These are phyloP conservation scores for Paramecium pentaurelia DNA, from an alignment of 73 alveolate genomes.

Conservation along the genomic window DNA sequence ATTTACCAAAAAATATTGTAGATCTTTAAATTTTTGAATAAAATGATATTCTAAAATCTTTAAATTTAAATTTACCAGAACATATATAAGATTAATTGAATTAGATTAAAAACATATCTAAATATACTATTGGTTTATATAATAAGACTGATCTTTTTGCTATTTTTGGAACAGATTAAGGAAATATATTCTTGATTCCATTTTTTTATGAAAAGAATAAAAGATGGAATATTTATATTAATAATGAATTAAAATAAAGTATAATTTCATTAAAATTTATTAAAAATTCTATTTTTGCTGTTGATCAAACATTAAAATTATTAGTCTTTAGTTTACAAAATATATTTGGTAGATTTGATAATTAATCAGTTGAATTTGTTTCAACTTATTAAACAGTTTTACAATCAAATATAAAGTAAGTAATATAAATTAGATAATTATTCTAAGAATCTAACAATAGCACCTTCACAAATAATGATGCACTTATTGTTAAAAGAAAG, in stretches of 20 bases:
- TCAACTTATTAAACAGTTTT: slow-evolving; percentile 7
- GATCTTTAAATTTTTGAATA: background rate
- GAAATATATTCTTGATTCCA: background rate
- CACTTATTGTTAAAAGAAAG: background rate
- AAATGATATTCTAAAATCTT: background rate
- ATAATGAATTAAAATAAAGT: background rate
- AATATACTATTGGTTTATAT: background rate
- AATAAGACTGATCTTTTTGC: background rate
- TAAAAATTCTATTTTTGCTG: slow-evolving; percentile 32
- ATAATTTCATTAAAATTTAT: background rate
- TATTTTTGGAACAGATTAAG: background rate
- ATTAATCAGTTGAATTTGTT: background rate
- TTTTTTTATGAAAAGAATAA: background rate
- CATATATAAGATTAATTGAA: background rate
- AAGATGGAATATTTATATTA: background rate
- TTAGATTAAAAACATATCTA: background rate
- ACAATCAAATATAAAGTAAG: background rate
- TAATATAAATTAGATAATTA: background rate
- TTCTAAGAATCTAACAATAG: background rate
- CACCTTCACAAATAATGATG: background rate
- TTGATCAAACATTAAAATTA: background rate
- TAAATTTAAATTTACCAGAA: background rate
- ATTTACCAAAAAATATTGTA: background rate
- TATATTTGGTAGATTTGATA: slow-evolving; percentile 32
- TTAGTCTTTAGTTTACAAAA: background rate